phyloP scores from a whole-genome alignment of 2,329 filamentous ascomycete genomes.

The Daldinia sp. region DNA sequence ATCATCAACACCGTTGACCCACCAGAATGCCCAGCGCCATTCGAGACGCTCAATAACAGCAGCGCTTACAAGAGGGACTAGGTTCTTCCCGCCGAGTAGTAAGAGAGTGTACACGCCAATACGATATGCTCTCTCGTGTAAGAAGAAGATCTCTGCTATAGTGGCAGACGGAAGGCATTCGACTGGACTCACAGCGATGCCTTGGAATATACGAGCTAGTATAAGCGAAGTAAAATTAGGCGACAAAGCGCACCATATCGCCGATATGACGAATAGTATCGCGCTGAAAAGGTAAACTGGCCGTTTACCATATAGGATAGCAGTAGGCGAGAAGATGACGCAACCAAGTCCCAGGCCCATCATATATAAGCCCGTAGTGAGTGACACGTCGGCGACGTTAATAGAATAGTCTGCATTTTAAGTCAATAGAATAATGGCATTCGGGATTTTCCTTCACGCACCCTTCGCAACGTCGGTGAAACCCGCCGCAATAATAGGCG shows the following conservation, averaged over 20 bases:
- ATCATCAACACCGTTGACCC: constrained; percentile 44
- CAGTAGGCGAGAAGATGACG: constrained; percentile 85
- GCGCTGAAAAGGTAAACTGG: constrained; percentile 85
- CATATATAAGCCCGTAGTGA: constrained; percentile 95
- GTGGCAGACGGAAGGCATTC: constrained; percentile 93
- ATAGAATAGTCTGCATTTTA: constrained; percentile 62
- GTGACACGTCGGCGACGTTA: constrained; percentile 74
- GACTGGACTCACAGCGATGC: constrained; percentile 85
- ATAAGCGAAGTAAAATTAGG: constrained; percentile 82
- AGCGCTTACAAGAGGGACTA: constrained; percentile 87
- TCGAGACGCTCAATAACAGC: constrained; percentile 78
- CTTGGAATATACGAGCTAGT: constrained; percentile 84
- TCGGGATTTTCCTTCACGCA: constrained; percentile 50
- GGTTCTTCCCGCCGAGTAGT: constrained; percentile 88
- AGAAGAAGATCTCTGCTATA: constrained; percentile 94
- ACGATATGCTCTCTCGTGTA: constrained; percentile 92
- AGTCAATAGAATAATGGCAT: constrained; percentile 25
- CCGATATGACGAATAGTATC: constrained; percentile 77
- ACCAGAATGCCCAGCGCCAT: constrained; percentile 95
- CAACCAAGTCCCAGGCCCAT: constrained; percentile 87
- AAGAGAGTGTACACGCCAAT: constrained; percentile 93
- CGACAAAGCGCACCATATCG: constrained; percentile 87
- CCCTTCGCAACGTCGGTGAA: constrained; percentile 78
- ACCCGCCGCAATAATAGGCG: constrained; percentile 86
- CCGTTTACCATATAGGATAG: constrained; percentile 89